Evolutionary conservation across 495 filamentous ascomycete species (phyloP).

Genomic region (Xylaria bambusicola): DNA sequence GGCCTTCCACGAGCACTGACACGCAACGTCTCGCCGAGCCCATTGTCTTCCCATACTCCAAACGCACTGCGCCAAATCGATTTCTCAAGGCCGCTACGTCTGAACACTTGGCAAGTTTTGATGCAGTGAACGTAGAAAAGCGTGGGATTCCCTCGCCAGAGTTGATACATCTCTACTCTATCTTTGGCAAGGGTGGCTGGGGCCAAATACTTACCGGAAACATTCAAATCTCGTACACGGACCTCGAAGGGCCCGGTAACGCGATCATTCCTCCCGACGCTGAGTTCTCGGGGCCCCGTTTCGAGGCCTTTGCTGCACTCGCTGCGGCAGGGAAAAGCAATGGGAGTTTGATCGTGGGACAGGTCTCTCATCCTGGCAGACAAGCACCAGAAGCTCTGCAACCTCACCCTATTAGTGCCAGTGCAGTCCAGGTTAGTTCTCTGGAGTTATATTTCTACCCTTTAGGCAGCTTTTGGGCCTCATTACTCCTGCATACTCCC

Average conservation of each 20-base stretch:
- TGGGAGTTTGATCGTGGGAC: constrained; percentile 58
- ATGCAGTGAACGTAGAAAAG: constrained; percentile 33
- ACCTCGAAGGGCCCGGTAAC: constrained; percentile 61
- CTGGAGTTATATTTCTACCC: too few species aligned
- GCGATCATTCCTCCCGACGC: constrained; percentile 54
- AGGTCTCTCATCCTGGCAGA: constrained; percentile 65
- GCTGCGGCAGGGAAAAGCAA: constrained; percentile 52
- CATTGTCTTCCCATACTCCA: constrained; percentile 59
- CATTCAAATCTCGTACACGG: constrained; percentile 60
- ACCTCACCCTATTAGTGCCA: constrained; percentile 58
- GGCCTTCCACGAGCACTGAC: constrained; percentile 29
- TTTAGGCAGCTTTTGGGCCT: too few species aligned
- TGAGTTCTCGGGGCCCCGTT: constrained; percentile 53
- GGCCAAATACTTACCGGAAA: constrained; percentile 65
- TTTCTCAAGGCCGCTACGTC: constrained; percentile 68
- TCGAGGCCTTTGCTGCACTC: constrained; percentile 58
- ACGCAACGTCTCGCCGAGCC: constrained; percentile 54
- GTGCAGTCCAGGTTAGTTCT: constrained; percentile 63
- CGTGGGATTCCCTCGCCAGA: constrained; percentile 58
- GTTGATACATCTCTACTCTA: constrained; percentile 58
- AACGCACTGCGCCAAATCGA: constrained; percentile 57
- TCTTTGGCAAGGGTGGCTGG: constrained; percentile 61
- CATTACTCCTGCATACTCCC: too few species aligned
- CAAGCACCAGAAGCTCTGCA: constrained; percentile 52
- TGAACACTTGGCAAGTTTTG: constrained; percentile 57